phyloP scores from a whole-genome alignment of 2,329 filamentous ascomycete species.

The Pseudonectria foliicola region DNA sequence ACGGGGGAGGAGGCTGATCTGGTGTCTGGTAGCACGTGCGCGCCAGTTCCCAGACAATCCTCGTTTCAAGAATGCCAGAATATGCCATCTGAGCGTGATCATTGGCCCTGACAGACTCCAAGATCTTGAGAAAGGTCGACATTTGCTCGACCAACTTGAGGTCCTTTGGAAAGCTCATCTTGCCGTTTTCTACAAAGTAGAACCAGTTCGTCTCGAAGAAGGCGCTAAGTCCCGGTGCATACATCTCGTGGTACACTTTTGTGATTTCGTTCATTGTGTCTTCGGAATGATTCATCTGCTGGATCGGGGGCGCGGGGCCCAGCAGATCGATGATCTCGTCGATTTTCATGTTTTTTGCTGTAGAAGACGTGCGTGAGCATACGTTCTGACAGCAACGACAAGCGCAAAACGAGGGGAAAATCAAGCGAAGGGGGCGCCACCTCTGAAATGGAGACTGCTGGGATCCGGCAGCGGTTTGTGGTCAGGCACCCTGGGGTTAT shows the following conservation, averaged over 20 bases:
- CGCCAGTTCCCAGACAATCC: slow-evolving; percentile 54
- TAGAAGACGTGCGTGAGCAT: slow-evolving; percentile 24
- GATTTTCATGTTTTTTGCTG: slow-evolving; percentile 55
- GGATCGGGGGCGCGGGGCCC: slow-evolving; percentile 51
- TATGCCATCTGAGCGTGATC: slow-evolving; percentile 46
- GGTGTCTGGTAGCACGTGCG: slow-evolving; percentile 38
- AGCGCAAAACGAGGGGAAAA: slow-evolving; percentile 22
- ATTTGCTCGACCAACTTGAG: slow-evolving; percentile 58
- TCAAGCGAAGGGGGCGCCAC: slow-evolving; percentile 39
- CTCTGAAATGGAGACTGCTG: slow-evolving; percentile 38
- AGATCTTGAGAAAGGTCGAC: slow-evolving; percentile 53
- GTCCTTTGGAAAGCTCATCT: slow-evolving; percentile 43
- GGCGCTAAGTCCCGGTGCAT: slow-evolving; percentile 64
- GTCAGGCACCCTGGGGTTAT: slow-evolving; percentile 19
- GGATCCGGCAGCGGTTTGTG: slow-evolving; percentile 22
- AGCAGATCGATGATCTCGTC: slow-evolving; percentile 62
- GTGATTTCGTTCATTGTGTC: slow-evolving; percentile 59
- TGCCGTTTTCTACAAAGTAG: slow-evolving; percentile 40
- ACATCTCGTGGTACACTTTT: slow-evolving; percentile 66
- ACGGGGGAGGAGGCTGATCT: slow-evolving; percentile 24
- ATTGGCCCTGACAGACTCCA: slow-evolving; percentile 41
- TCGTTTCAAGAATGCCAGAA: slow-evolving; percentile 48
- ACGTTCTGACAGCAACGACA: slow-evolving; percentile 21
- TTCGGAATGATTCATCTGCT: slow-evolving; percentile 44
- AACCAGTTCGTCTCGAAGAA: slow-evolving; percentile 86